A percentile compares a stretch with the other conserved stretches of the same genome.
phyloP scores from a whole-genome alignment of 495 filamentous ascomycete species.

The Cryomyces minteri region DNA sequence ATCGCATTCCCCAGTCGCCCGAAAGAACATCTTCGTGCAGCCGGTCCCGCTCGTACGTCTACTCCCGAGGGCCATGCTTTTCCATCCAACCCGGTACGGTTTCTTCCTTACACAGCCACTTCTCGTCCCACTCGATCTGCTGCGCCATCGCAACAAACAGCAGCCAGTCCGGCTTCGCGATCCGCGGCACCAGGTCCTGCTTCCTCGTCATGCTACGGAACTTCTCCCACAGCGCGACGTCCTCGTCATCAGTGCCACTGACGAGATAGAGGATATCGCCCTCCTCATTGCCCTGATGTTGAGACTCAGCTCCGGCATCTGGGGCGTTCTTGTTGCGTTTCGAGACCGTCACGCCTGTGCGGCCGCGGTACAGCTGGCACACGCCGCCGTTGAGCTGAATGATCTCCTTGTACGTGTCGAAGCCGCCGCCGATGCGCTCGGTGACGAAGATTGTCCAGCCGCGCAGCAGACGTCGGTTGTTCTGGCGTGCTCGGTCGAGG shows the following conservation, averaged over 20 bases:
- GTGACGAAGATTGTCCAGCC: conserved; percentile 68
- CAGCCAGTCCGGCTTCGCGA: conserved; percentile 78
- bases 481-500: conserved; percentile 40
- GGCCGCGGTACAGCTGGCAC: conserved; percentile 59
- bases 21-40: no score
- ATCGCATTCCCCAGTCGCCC: no score
- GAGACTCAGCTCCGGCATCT: conserved; percentile 32
- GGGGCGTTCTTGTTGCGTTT: conserved; percentile 18
- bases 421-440: conserved; percentile 54
- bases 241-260: conserved; percentile 19
- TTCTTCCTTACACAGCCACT: conserved; percentile 15
- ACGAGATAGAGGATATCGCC: conserved; percentile 19
- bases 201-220: conserved; percentile 61
- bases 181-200: conserved; percentile 49
- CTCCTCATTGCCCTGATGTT: conserved; percentile 32
- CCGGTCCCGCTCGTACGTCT: no score
- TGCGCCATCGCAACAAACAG: conserved; percentile 80
- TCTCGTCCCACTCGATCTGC: conserved; percentile 41
- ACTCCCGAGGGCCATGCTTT: no score
- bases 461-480: conserved; percentile 53
- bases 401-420: conserved; percentile 67
- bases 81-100: no score
- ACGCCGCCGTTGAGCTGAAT: conserved; percentile 74
- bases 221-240: conserved; percentile 57
- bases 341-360: conserved; percentile 36